Evolutionary conservation across 2,329 filamentous ascomycete genomes (phyloP), one percentile per base, ranked within the genome.

Genomic region (Exophiala dermatitidis): DNA sequence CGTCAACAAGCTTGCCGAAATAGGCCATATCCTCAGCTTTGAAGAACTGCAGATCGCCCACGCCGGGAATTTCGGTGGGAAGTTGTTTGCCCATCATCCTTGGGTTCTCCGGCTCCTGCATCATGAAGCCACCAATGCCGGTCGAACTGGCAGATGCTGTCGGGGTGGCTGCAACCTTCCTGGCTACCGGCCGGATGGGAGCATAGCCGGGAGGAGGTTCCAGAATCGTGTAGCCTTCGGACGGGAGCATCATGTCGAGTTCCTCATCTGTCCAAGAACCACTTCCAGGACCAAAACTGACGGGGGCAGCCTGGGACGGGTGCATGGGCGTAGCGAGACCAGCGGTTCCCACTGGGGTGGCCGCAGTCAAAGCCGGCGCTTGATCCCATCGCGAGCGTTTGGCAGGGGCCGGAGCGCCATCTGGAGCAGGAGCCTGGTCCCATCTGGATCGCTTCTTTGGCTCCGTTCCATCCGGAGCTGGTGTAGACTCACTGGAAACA

Each of bases 1-100:
- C 90, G 67, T 98, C 93, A 26, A 95, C 91, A 38, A 98, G 81
- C 75, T 98, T 97, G 54, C 91, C 90, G 66, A 98, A 98, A 72
- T 98, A 98, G 37, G 88, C 85, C 90, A 97, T 96, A 70, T 98
- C 93, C 69, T 98, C 93, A 1, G 90, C 83, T 73, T 98, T 98
- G 79, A 98, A 95, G 69, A 97, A 98, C 62, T 96, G 90, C 48
- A 98, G 74, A 68, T 98, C 93, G 37, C 90, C 90, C 46, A 98
- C 90, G 37, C 93, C 93, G 2, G 93, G 90, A 36, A 98, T 96
- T 67, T 97, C 91, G 3, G 89, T 95, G 5, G 91, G 89, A 64
- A 97, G 82, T 62, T 94, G 88, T 72, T 94, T 95, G 62, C 90
- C 89, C 66, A 91, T 82, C 46, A 87, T 76, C 60, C 89, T 82